phyloP scores from a whole-genome alignment of 2,329 filamentous ascomycete genomes.

The Trichoderma endophyticum region DNA sequence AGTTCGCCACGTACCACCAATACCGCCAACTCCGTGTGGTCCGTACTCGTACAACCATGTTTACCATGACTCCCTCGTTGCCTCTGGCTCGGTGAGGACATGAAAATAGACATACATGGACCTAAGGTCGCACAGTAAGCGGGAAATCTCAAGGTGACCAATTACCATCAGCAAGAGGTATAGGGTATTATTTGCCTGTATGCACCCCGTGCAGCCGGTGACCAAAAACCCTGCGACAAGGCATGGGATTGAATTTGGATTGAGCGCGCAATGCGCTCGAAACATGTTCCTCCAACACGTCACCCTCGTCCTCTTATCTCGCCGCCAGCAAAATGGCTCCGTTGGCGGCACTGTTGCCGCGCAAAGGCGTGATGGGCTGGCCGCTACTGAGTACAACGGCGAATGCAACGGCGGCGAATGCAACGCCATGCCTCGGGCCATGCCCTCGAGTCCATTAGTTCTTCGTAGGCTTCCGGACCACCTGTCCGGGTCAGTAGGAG shows the following conservation, averaged over 20 bases:
- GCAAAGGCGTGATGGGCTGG: background rate
- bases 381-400: background rate
- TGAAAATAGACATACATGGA: background rate
- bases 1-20: background rate
- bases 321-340: background rate
- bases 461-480: background rate
- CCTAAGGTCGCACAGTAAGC: background rate
- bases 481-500: constrained; percentile 4
- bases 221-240: background rate
- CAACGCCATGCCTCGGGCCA: background rate
- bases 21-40: background rate
- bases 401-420: background rate
- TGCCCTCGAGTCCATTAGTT: background rate
- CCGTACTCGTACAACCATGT: background rate
- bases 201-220: constrained; percentile 8
- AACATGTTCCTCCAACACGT: background rate
- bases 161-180: background rate
- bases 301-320: background rate
- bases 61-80: background rate
- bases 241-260: background rate
- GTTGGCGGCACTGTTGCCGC: background rate
- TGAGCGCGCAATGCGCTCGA: constrained; percentile 4
- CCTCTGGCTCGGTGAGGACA: constrained; percentile 3
- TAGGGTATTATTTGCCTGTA: background rate
- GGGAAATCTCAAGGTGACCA: background rate